Evolutionary conservation across 345 rosid genomes (phyloP).

Genomic region (Clausena lansium): DNA sequence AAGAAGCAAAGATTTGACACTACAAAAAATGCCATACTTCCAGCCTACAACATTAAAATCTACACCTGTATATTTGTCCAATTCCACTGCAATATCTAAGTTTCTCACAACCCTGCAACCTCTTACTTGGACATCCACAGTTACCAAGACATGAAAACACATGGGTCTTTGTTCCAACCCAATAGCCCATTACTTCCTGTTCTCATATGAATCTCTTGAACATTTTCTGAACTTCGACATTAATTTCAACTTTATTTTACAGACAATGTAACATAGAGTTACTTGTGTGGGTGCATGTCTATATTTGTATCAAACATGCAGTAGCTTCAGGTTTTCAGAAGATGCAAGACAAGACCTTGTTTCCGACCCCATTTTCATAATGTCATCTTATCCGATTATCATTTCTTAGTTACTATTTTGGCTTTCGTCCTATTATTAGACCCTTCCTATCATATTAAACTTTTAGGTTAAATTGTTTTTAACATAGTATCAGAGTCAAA

Average conservation of each 20-base stretch:
- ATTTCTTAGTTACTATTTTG: neutral
- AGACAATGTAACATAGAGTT: neutral
- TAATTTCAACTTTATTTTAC: neutral
- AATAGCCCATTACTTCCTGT: conserved; percentile 36
- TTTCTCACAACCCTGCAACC: conserved; percentile 32
- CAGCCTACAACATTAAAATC: conserved; percentile 37
- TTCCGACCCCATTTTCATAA: conserved; percentile 4
- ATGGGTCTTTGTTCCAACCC: conserved; percentile 26
- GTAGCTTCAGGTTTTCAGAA: neutral
- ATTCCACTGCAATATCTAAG: conserved; percentile 21
- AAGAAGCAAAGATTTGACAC: conserved; percentile 32
- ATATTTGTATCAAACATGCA: neutral
- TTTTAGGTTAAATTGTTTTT: too few species aligned
- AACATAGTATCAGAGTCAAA: too few species aligned
- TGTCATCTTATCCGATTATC: neutral
- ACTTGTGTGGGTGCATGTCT: neutral
- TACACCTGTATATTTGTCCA: conserved; percentile 29
- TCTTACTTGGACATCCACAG: conserved; percentile 33
- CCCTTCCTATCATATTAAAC: too few species aligned
- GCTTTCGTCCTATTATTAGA: too few species aligned
- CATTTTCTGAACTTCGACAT: neutral
- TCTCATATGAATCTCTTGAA: conserved; percentile 2
- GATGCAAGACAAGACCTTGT: neutral
- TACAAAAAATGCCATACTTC: conserved; percentile 24
- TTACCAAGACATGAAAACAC: conserved; percentile 29